Evolutionary conservation across 2,329 filamentous ascomycete genomes (phyloP).

Genomic region (Colletotrichum falcatum): DNA sequence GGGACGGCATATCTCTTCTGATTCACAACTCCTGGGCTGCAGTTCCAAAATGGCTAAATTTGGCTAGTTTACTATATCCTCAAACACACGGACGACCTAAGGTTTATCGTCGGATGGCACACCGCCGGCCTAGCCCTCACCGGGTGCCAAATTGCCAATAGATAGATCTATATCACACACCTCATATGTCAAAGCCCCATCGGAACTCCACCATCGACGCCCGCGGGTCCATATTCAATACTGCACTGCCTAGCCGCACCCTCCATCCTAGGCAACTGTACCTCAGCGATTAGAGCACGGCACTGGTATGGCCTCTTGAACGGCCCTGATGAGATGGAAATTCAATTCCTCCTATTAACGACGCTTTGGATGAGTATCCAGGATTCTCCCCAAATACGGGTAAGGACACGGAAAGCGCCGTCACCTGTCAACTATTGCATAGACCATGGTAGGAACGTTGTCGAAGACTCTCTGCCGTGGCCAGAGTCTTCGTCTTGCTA

Average conservation of each 20-base stretch:
- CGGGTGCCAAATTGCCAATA: no score
- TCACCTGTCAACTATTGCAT: neutral
- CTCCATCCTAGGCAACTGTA: constrained; percentile 23
- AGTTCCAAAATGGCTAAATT: no score
- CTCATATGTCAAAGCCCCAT: constrained; percentile 6
- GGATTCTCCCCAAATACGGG: neutral
- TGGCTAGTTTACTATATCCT: neutral
- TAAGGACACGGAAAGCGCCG: neutral
- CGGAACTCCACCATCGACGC: constrained; percentile 5
- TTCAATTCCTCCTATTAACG: constrained; percentile 31
- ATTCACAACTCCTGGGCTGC: neutral
- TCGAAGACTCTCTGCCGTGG: neutral
- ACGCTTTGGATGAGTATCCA: neutral
- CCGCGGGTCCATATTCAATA: constrained; percentile 7
- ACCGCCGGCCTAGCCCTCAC: neutral
- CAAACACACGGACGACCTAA: neutral
- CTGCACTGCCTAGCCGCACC: neutral
- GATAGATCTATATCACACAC: neutral
- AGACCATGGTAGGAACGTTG: neutral
- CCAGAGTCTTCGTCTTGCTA: neutral
- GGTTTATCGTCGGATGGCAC: neutral
- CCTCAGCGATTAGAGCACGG: constrained; percentile 31
- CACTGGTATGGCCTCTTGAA: constrained; percentile 30
- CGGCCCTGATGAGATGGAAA: constrained; percentile 34
- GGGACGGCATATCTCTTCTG: neutral